Evolutionary conservation across 1,284 basidiomycete genomes (phyloP).

Genomic region (Leucoagaricus sp.): DNA sequence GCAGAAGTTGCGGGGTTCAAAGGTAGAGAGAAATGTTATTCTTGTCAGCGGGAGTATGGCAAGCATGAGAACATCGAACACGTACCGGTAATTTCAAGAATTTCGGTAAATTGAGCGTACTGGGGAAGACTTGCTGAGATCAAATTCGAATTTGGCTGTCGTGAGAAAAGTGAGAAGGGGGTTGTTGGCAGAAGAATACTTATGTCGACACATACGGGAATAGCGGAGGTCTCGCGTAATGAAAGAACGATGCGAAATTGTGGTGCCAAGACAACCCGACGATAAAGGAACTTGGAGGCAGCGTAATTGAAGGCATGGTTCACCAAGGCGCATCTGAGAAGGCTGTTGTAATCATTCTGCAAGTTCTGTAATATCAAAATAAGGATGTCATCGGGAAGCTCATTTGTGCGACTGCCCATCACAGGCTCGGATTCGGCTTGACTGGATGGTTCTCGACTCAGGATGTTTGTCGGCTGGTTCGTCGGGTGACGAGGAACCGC

Average conservation of each 20-base stretch:
- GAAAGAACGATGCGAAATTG: conserved; percentile 28
- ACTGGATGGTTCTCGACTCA: neutral
- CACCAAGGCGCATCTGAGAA: conserved; percentile 45
- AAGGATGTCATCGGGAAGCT: conserved; percentile 37
- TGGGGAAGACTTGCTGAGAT: conserved; percentile 40
- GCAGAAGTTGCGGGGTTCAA: neutral
- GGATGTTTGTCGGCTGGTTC: too few relatives aligned
- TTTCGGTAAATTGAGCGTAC: conserved; percentile 40
- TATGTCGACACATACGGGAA: conserved; percentile 28
- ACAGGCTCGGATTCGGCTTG: neutral
- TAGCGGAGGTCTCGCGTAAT: conserved; percentile 35
- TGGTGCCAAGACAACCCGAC: conserved; percentile 42
- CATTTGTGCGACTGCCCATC: conserved; percentile 1
- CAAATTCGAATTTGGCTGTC: conserved; percentile 33
- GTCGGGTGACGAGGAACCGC: too few relatives aligned
- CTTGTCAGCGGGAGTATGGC: neutral
- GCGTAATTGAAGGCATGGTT: conserved; percentile 41
- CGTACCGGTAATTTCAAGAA: conserved; percentile 46
- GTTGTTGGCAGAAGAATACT: neutral
- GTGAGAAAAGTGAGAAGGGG: neutral
- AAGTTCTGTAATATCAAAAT: conserved; percentile 34
- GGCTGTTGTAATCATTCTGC: conserved; percentile 31
- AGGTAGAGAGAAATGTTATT: neutral
- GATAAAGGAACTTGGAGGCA: conserved; percentile 46
- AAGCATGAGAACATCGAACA: neutral